Evolutionary conservation across 306 rosid genomes (phyloP).

Genomic region (Geum urbanum): DNA sequence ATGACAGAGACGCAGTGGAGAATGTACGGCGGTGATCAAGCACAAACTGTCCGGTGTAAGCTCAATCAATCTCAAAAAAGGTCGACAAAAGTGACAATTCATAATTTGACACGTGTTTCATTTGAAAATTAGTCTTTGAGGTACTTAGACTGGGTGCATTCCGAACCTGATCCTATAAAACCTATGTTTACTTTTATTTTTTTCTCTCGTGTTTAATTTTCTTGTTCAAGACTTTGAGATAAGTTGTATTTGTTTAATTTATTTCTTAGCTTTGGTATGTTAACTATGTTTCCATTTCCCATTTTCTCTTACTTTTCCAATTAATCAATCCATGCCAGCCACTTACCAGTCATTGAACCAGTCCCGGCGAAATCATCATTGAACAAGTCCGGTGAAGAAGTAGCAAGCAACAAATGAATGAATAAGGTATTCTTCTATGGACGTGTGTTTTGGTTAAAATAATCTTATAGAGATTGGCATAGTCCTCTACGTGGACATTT

Average conservation of each 20-base stretch:
- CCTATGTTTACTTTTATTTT: too few species aligned
- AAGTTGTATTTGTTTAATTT: too few species aligned
- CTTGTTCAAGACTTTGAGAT: too few species aligned
- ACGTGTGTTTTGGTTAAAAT: neutral
- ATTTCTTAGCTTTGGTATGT: neutral
- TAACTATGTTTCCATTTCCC: neutral
- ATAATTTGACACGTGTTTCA: too few species aligned
- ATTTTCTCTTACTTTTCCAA: neutral
- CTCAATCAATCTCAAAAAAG: neutral
- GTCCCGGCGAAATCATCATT: neutral
- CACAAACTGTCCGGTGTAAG: too few species aligned
- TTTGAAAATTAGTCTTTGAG: too few species aligned
- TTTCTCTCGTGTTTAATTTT: too few species aligned
- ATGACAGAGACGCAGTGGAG: too few species aligned
- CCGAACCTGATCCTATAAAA: too few species aligned
- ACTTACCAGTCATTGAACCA: neutral
- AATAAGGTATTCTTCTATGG: neutral
- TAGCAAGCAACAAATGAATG: neutral
- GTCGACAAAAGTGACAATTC: neutral
- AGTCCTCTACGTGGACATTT: neutral
- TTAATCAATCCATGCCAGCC: neutral
- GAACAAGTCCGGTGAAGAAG: conserved; percentile 1
- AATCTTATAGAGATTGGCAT: too few species aligned
- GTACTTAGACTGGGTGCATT: too few species aligned
- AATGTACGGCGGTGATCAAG: too few species aligned